phyloP scores from a whole-genome alignment of 495 filamentous ascomycete species.

The Geopyxis carbonaria region DNA sequence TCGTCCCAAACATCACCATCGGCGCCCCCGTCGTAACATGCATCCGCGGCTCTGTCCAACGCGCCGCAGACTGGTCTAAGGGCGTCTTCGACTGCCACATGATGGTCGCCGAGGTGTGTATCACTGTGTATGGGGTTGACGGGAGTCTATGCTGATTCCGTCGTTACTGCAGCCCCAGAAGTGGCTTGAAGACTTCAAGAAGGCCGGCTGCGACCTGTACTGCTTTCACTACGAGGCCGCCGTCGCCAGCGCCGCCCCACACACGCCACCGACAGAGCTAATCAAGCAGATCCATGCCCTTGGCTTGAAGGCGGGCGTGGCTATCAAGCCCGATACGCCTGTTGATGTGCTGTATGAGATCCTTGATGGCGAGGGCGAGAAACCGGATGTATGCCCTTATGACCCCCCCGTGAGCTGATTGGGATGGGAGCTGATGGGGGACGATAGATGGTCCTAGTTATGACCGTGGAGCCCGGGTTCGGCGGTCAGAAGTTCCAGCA shows the following conservation, averaged over 20 bases:
- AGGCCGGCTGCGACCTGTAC: conserved; percentile 90
- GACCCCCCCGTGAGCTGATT: background rate
- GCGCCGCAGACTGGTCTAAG: conserved; percentile 38
- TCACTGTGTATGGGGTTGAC: background rate
- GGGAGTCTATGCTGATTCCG: conserved; percentile 2
- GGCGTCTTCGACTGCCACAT: conserved; percentile 99
- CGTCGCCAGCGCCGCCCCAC: conserved; percentile 60
- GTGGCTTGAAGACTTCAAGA: conserved; percentile 89
- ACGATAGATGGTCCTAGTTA: conserved; percentile 87
- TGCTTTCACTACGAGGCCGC: conserved; percentile 99
- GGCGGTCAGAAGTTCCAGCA: conserved; percentile 98
- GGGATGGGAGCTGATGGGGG: background rate
- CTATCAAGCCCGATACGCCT: conserved; percentile 80
- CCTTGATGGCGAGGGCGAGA: conserved; percentile 60
- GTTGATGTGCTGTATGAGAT: conserved; percentile 87
- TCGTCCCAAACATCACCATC: conserved; percentile 96
- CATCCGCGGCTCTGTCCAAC: conserved; percentile 68
- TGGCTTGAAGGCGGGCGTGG: conserved; percentile 82
- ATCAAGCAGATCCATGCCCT: conserved; percentile 76
- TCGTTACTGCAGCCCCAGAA: conserved; percentile 73
- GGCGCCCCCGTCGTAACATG: conserved; percentile 86
- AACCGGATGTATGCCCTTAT: conserved; percentile 60
- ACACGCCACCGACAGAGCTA: conserved; percentile 66
- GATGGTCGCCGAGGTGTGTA: conserved; percentile 90
- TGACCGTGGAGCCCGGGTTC: conserved; percentile 97